phyloP scores from a whole-genome alignment of 176 grass and related monocot genomes.

The Ensete glaucum region DNA sequence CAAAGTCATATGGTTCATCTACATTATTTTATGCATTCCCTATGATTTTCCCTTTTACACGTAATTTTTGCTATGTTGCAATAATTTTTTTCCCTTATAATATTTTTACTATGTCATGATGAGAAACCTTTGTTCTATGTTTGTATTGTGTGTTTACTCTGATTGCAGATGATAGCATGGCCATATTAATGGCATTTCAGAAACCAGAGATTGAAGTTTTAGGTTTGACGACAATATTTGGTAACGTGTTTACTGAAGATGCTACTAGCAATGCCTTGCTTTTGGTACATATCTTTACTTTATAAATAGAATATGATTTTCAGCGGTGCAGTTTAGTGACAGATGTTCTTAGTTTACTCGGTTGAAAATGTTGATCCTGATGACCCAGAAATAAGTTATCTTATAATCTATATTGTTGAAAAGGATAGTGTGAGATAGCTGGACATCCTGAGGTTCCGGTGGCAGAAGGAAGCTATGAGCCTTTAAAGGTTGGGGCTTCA shows the following conservation, averaged over 20 bases:
- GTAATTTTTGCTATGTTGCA: no score
- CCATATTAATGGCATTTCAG: constrained; percentile 84
- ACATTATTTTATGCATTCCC: no score
- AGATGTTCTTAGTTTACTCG: constrained; percentile 28
- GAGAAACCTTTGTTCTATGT: no score
- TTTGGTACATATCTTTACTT: constrained; percentile 36
- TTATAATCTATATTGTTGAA: constrained; percentile 23
- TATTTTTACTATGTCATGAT: no score
- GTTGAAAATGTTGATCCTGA: neutral
- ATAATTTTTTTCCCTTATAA: no score
- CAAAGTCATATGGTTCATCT: no score
- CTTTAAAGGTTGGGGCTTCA: constrained; percentile 48
- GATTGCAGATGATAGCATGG: constrained; percentile 64
- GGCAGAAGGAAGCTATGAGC: constrained; percentile 59
- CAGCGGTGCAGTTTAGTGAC: neutral
- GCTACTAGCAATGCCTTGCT: constrained; percentile 74
- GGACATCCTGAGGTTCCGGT: constrained; percentile 59
- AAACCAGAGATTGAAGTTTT: constrained; percentile 42
- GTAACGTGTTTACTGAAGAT: constrained; percentile 52
- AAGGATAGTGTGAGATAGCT: constrained; percentile 79
- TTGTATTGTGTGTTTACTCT: no score
- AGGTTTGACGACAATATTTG: constrained; percentile 88
- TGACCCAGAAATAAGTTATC: neutral
- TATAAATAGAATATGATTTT: no score
- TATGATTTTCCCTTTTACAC: no score